Evolutionary conservation across 768 basidiomycete genomes (phyloP).

Genomic region (Crassisporium funariophilum): DNA sequence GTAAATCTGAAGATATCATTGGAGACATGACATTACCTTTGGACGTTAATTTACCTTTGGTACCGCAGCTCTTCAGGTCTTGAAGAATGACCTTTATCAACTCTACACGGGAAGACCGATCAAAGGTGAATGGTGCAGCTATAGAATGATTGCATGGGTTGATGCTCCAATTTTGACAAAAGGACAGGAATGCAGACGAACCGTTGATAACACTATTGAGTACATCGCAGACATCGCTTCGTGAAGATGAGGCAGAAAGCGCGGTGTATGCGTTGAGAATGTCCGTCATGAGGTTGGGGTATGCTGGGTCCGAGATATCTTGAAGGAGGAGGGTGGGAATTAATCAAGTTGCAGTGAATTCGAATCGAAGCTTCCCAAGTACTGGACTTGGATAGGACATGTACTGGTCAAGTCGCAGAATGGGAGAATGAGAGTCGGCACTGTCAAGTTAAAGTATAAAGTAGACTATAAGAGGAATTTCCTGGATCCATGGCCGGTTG

Average conservation of each 20-base stretch:
- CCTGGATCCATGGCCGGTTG: slow-evolving; percentile 24
- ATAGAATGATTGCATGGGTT: slow-evolving; percentile 4
- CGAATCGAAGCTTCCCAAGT: not conserved
- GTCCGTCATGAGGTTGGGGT: slow-evolving; percentile 42
- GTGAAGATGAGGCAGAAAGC: slow-evolving; percentile 48
- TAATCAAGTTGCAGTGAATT: not conserved
- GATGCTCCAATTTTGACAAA: slow-evolving; percentile 2
- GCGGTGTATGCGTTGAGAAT: slow-evolving; percentile 48
- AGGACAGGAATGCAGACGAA: slow-evolving; percentile 25
- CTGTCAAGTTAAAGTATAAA: too few species aligned
- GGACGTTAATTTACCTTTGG: slow-evolving; percentile 49
- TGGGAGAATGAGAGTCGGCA: too few species aligned
- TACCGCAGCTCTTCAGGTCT: slow-evolving; percentile 53
- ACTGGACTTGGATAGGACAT: too few species aligned
- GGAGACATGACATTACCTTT: slow-evolving; percentile 48
- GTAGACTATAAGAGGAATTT: too few species aligned
- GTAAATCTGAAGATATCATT: not conserved
- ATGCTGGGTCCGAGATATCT: slow-evolving; percentile 1
- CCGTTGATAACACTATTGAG: slow-evolving; percentile 56
- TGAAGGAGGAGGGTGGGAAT: slow-evolving; percentile 11
- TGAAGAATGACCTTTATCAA: slow-evolving; percentile 60
- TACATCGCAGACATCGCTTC: slow-evolving; percentile 45
- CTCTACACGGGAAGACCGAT: slow-evolving; percentile 48
- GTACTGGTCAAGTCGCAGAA: too few species aligned
- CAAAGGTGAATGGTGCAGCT: slow-evolving; percentile 53